Conservation (phyloP, 495 filamentous ascomycete genomes). For the Jackrogersella multiformis region DNA sequence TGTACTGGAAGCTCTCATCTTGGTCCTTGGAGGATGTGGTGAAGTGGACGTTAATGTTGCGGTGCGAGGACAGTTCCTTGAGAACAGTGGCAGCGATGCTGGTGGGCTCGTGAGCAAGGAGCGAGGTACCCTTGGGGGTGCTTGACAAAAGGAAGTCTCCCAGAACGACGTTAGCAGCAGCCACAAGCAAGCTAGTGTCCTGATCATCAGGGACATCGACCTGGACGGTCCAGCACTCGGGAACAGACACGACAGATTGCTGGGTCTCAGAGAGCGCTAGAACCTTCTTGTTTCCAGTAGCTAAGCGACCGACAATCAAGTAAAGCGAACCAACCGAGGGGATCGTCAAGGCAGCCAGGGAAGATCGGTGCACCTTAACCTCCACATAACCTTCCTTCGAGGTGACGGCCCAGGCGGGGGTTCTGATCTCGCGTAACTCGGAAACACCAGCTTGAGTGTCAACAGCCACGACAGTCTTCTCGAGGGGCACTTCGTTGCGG, state of each 20-base stretch:
- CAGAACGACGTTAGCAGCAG: neutral
- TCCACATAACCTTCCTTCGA: neutral
- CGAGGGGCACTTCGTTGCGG: neutral
- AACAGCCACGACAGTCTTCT: neutral
- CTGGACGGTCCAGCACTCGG: conserved; percentile 1
- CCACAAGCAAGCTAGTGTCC: conserved; percentile 3
- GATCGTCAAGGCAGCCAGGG: neutral
- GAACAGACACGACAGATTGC: conserved; percentile 4
- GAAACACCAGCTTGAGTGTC: conserved; percentile 3
- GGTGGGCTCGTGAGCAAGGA: conserved; percentile 4
- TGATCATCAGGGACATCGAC: conserved; percentile 2
- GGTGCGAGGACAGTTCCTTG: neutral
- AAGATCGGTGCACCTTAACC: conserved; percentile 6
- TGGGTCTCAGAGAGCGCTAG: conserved; percentile 2
- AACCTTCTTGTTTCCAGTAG: conserved; percentile 1
- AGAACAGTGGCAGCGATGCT: neutral
- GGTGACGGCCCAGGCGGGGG: neutral
- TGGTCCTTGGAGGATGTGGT: neutral
- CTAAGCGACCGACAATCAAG: neutral
- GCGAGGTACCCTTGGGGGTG: conserved; percentile 6
- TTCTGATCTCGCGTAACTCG: neutral
- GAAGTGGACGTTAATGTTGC: conserved; percentile 1
- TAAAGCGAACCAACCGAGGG: conserved; percentile 6
- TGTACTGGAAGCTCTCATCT: neutral
- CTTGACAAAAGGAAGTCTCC: neutral